These are phyloP conservation scores for Sporobolomyces roseus DNA, from an alignment of 768 basidiomycete genomes.

Conservation along the genomic window DNA sequence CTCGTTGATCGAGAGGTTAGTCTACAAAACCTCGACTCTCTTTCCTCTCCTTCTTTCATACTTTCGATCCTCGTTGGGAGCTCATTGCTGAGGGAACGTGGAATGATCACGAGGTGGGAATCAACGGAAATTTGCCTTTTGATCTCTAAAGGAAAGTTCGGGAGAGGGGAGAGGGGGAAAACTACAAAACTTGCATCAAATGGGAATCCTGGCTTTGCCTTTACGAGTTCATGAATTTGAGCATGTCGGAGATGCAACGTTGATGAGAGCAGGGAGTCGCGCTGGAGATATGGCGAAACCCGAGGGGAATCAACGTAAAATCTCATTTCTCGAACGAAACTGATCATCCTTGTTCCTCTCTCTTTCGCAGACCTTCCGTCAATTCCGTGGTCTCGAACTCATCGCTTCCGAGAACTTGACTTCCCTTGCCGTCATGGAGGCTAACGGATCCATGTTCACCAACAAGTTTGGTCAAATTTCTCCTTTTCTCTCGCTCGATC, in stretches of 20 bases:
- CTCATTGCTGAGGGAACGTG: too few species aligned
- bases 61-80: too few species aligned
- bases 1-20: slow-evolving; percentile 69
- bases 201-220: slow-evolving; percentile 51
- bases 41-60: neutral
- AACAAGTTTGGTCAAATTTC: slow-evolving; percentile 64
- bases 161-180: neutral
- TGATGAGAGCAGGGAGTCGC: neutral
- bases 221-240: neutral
- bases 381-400: slow-evolving; percentile 94
- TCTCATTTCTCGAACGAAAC: neutral
- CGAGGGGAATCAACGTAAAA: too few species aligned
- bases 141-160: neutral
- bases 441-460: slow-evolving; percentile 95
- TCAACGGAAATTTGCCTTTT: slow-evolving; percentile 1
- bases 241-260: too few species aligned
- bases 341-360: neutral
- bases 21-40: neutral
- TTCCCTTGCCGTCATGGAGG: slow-evolving; percentile 90
- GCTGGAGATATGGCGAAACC: neutral
- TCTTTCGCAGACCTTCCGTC: slow-evolving; percentile 79
- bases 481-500: neutral
- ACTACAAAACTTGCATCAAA: too few species aligned
- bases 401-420: slow-evolving; percentile 99
- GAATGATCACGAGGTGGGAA: too few species aligned